Base-by-base conservation (phyloP, 1,139 yeast genomes). In the Candida tetrigidarum region DNA sequence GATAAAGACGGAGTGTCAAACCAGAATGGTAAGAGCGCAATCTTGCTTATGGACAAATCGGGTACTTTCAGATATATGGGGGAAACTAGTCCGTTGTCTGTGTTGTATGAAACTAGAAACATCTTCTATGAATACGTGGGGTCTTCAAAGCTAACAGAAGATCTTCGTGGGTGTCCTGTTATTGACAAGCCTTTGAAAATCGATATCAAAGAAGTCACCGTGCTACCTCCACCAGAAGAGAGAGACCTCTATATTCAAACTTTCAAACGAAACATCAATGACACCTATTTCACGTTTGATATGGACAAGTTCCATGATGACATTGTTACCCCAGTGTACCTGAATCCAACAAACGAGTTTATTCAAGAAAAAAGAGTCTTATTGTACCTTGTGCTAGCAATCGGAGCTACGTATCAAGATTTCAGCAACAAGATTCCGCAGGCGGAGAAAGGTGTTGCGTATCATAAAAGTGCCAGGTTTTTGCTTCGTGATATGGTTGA, bases 301-400 rank as follows among this genome's bases (percentile, higher is more conserved):
- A 60, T 66, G 54, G 58, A 59, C 5, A 60, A 60, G 16, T 62
- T 72, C 37, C 50, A 60, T 25, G 45, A 47, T 2, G 58, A 60
- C 8, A 50, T 69, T n/a, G 53, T 61, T 3, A 54, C 59, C 1
- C 51, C 52, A 5, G 63, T 66, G 11, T 71, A 68, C 42, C 51
- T 53, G 7, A 60, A 63, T 42, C 67, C 68, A 2, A 48, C 28
- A 14, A 43, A 36, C 37, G 55, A 45, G n/a, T 42, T 42, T 23
- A 36, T 43, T 25, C 45, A 49, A 33, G 43, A 41, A 50, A 45
- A 54, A 53, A 44, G 66, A 27, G 62, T 74, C 30, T 49, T 71
- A 20, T 49, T 73, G 8, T 69, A 72, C 43, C 55, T 75, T 44
- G 66, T 71, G 1, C 55, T 75, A 39, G 76, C 78, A 0, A 58